phyloP scores from a whole-genome alignment of 257 asterid species.

The Solanum paucissectum region DNA sequence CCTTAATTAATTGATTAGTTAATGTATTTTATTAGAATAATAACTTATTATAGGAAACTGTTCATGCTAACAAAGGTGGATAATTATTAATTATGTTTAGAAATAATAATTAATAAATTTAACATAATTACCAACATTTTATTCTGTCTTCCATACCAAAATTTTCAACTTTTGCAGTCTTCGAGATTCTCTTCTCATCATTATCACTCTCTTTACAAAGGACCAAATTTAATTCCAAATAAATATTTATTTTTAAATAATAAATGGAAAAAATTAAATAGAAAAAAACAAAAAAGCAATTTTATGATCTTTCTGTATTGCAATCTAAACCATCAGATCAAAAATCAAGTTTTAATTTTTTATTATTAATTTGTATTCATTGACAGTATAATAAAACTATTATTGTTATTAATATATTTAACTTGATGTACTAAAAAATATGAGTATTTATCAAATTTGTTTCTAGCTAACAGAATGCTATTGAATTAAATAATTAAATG shows the following conservation, averaged over 20 bases:
- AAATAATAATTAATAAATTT: neutral
- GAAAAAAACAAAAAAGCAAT: neutral
- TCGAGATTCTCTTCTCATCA: slow-evolving; percentile 8
- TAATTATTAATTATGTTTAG: neutral
- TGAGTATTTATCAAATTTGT: neutral
- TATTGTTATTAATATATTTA: neutral
- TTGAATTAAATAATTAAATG: neutral
- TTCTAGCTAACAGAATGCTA: neutral
- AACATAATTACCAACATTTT: slow-evolving; percentile 4
- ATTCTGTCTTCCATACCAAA: slow-evolving; percentile 1
- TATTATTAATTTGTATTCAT: neutral
- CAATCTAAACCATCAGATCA: slow-evolving; percentile 20
- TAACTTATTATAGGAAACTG: neutral
- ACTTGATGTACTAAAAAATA: neutral
- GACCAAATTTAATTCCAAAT: neutral
- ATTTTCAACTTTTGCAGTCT: slow-evolving; percentile 2
- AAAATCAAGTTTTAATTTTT: neutral
- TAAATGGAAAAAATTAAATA: neutral
- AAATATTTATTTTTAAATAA: neutral
- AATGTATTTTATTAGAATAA: neutral
- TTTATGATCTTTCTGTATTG: neutral
- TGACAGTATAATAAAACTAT: neutral
- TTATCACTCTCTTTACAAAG: neutral
- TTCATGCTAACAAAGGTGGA: neutral
- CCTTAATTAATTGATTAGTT: neutral